These are phyloP conservation scores for Oryza nivara DNA, from an alignment of 176 grass and related monocot species.

Conservation along the genomic window DNA sequence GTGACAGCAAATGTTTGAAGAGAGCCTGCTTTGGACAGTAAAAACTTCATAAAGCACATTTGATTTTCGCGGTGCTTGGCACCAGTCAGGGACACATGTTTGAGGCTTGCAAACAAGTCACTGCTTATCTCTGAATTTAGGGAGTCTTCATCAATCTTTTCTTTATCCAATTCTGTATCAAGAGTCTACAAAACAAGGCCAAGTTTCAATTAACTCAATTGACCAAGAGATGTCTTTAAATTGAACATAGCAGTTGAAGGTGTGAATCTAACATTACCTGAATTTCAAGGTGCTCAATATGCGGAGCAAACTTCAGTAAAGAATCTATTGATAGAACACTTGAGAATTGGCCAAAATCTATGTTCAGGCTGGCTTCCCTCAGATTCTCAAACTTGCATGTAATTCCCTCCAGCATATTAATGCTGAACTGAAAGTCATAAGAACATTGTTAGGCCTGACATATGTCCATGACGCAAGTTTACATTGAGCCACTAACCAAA, in stretches of 20 bases:
- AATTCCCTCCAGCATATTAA: not conserved
- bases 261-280: not conserved
- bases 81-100: not conserved
- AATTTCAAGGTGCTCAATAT: not conserved
- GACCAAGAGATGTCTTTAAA: not conserved
- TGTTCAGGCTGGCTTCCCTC: not conserved
- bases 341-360: not conserved
- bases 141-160: not conserved
- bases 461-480: not conserved
- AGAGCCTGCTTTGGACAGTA: too few relatives aligned
- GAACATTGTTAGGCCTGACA: not conserved
- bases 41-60: not conserved
- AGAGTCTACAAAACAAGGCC: not conserved
- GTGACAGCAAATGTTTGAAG: too few relatives aligned
- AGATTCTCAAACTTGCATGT: conserved; percentile 26
- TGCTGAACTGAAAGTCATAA: not conserved
- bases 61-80: not conserved
- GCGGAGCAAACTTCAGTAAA: not conserved
- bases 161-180: too few relatives aligned
- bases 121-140: not conserved
- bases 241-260: not conserved
- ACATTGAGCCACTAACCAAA: not conserved
- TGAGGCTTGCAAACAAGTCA: conserved; percentile 20
- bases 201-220: not conserved
- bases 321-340: conserved; percentile 23